Percentiles rank a stretch among this genome's conserved stretches.
Conservation (phyloP, 208 protist genomes). For the Leishmania mexicana region DNA sequence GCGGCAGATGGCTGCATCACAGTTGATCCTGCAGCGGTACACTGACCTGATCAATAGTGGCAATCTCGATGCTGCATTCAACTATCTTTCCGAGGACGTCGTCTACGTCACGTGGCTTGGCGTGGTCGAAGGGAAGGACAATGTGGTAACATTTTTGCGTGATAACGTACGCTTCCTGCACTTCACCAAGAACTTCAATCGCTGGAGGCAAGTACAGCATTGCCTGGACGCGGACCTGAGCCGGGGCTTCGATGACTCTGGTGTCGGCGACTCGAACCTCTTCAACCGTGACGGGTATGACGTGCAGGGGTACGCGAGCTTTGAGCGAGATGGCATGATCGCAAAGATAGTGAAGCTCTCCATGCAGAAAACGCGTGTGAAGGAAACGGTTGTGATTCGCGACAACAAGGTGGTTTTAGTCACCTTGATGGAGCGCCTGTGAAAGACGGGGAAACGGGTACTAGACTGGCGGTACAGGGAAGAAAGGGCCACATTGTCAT, state of each 20-base stretch:
- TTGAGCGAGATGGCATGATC: conserved; percentile 77
- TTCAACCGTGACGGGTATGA: conserved; percentile 67
- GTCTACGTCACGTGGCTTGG: conserved; percentile 85
- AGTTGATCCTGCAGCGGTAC: conserved; percentile 68
- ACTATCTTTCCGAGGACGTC: conserved; percentile 71
- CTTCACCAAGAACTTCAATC: conserved; percentile 55
- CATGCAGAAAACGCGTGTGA: conserved; percentile 45
- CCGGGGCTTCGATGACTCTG: background rate
- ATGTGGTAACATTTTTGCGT: conserved; percentile 74
- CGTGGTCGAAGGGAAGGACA: conserved; percentile 73
- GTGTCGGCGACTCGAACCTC: conserved; percentile 8
- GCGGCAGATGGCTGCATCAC: conserved; percentile 49
- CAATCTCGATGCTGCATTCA: conserved; percentile 55
- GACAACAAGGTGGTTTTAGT: conserved; percentile 64
- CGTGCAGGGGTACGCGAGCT: conserved; percentile 70
- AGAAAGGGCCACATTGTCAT: background rate
- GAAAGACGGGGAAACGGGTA: background rate
- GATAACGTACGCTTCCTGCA: conserved; percentile 83
- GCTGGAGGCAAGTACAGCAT: conserved; percentile 79
- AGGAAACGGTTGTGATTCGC: conserved; percentile 71
- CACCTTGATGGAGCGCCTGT: conserved; percentile 56
- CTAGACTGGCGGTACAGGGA: background rate
- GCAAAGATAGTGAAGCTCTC: conserved; percentile 46
- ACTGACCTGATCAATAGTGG: conserved; percentile 57
- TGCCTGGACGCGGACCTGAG: conserved; percentile 44